Evolutionary conservation across 495 filamentous ascomycete genomes (phyloP).

Genomic region (Bacidia gigantensis): DNA sequence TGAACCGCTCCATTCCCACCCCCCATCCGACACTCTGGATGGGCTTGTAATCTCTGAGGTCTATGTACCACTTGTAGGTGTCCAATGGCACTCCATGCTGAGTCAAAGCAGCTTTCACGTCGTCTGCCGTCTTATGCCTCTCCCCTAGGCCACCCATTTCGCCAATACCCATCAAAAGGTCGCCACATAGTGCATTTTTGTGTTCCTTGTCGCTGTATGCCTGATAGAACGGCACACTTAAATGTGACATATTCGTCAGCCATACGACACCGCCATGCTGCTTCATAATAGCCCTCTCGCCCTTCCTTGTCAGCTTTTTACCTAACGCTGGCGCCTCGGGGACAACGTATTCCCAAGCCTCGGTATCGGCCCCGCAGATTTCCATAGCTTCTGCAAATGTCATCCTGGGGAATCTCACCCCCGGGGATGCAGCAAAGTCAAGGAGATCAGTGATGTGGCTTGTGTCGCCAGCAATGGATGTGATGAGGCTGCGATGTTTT

Average conservation of each 20-base stretch:
- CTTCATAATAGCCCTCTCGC: background rate
- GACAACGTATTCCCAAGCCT: slow-evolving; percentile 1
- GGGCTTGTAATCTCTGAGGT: background rate
- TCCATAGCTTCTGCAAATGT: background rate
- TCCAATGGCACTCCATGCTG: background rate
- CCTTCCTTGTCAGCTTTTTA: background rate
- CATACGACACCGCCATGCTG: background rate
- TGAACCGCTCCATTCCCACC: slow-evolving; percentile 1
- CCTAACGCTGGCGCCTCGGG: background rate
- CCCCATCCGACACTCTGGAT: background rate
- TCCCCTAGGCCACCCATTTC: slow-evolving; percentile 1
- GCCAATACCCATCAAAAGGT: background rate
- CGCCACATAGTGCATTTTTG: background rate
- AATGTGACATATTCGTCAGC: slow-evolving; percentile 3
- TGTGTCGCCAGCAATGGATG: background rate
- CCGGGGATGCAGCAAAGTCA: background rate
- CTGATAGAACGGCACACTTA: slow-evolving; percentile 5
- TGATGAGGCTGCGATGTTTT: background rate
- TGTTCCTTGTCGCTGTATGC: background rate
- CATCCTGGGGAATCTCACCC: background rate
- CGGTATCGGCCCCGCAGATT: background rate
- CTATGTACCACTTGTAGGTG: slow-evolving; percentile 2
- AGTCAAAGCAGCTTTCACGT: background rate
- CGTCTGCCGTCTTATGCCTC: background rate
- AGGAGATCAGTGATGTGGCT: background rate